Evolutionary conservation across 805 yeast species (phyloP).

Genomic region (Myxozyma lipomycoides): DNA sequence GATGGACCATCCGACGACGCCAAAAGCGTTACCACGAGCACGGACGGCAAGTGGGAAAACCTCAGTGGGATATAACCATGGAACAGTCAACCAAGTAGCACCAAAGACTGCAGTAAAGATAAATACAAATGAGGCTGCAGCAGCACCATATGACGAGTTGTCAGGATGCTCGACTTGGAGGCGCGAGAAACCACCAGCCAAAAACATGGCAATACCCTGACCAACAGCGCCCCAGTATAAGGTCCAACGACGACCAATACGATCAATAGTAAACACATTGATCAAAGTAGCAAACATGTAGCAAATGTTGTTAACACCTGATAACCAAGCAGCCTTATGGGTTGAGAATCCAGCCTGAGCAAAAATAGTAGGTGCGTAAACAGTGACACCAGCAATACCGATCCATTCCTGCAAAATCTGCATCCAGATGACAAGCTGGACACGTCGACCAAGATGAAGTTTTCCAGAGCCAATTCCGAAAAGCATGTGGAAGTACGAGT

Average conservation of each 20-base stretch:
- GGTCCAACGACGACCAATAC: slow-evolving; percentile 47
- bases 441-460: slow-evolving; percentile 45
- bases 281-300: slow-evolving; percentile 44
- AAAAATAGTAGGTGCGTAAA: slow-evolving; percentile 45
- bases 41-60: slow-evolving; percentile 34
- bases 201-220: slow-evolving; percentile 42
- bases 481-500: slow-evolving; percentile 45
- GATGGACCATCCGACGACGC: slow-evolving; percentile 24
- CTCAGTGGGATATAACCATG: slow-evolving; percentile 35
- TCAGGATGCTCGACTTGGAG: slow-evolving; percentile 34
- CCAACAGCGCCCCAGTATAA: slow-evolving; percentile 31
- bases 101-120: slow-evolving; percentile 38
- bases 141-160: slow-evolving; percentile 37
- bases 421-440: slow-evolving; percentile 37
- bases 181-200: slow-evolving; percentile 40
- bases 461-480: slow-evolving; percentile 47
- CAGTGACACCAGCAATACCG: slow-evolving; percentile 45
- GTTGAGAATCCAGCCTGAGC: slow-evolving; percentile 38
- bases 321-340: slow-evolving; percentile 43
- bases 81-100: slow-evolving; percentile 34
- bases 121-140: slow-evolving; percentile 37
- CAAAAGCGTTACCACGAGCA: slow-evolving; percentile 34
- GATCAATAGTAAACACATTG: slow-evolving; percentile 53
- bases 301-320: slow-evolving; percentile 46
- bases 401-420: slow-evolving; percentile 42